Base-by-base conservation (phyloP, 1,139 yeast genomes). In the Scheffersomyces parashehatae region DNA sequence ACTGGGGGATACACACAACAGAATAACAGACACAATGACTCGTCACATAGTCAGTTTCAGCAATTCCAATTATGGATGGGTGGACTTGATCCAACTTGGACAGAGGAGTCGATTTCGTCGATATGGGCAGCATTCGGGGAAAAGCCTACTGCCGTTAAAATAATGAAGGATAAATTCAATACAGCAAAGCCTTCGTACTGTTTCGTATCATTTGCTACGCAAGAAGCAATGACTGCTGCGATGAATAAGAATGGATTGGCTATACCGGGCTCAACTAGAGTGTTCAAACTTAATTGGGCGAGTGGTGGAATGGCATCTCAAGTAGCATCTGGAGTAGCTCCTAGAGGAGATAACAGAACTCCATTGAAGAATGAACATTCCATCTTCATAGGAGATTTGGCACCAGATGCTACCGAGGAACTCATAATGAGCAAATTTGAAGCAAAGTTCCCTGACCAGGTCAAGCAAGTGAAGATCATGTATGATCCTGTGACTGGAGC, bases 381-480 rank as follows among this genome's bases (percentile, higher is more conserved):
- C 4, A 70, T 89, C 42, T 90, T 90, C 62, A 93, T 91, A 12
- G 97, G 97, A 30, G 97, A 90, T 59, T 70, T 91, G 47, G 81
- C 85, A 2, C 81, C 87, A 5, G 87, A 84, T 13, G 85, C 89
- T 12, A 82, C 88, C 5, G 97, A 91, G 57, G 78, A 81, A 12
- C 77, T 79, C 46, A 70, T 90, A 29, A 75, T 81, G 47, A 83
- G 85, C 36, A 68, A 81, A 36, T 90, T 91, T 66, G 89, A 85
- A 58, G 69, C 81, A 13, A 77, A 81, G 46, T 90, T 79, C 63
- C 82, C 85, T 6, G 67, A 67, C 30, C 83, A 91, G 31, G 84
- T 91, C 42, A 83, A 87, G 54, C 89, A 91, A 38, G 96, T 88
- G 20, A 84, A 90, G 58, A 88, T 91, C 45, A 89, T 90, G 93